These are phyloP conservation scores for Clonostachys chloroleuca DNA, from an alignment of 2,329 filamentous ascomycete species.

Conservation along the genomic window DNA sequence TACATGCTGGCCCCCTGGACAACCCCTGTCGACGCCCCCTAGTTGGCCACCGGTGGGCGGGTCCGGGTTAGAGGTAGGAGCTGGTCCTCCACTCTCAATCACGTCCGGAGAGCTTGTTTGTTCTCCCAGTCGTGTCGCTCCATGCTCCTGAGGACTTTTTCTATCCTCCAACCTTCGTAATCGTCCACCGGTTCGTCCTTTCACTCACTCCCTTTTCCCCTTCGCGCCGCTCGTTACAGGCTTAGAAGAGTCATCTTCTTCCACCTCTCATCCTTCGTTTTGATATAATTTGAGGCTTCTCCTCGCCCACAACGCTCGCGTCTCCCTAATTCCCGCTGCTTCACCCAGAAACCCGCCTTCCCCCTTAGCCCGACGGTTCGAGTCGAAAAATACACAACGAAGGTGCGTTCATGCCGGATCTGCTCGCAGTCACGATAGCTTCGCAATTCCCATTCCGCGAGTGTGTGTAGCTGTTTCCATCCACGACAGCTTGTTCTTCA, in stretches of 20 bases:
- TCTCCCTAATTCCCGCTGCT: conserved; percentile 1
- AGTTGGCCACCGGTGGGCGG: too few species aligned
- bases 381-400: too few species aligned
- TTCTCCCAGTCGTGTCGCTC: conserved; percentile 12
- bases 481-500: too few species aligned
- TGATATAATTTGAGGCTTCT: not conserved
- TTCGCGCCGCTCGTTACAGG: conserved; percentile 10
- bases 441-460: too few species aligned
- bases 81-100: conserved; percentile 10
- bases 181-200: conserved; percentile 2
- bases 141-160: conserved; percentile 12
- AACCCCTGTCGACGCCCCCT: too few species aligned
- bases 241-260: not conserved
- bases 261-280: not conserved
- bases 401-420: too few species aligned
- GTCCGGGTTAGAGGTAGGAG: too few species aligned
- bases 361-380: not conserved
- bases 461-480: too few species aligned
- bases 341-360: not conserved
- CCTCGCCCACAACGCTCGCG: not conserved
- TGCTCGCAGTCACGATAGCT: too few species aligned
- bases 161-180: not conserved
- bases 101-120: conserved; percentile 4
- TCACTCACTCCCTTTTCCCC: conserved; percentile 3
- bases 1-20: too few species aligned